phyloP scores from a whole-genome alignment of 805 yeast species.

The Metschnikowia aberdeeniae region DNA sequence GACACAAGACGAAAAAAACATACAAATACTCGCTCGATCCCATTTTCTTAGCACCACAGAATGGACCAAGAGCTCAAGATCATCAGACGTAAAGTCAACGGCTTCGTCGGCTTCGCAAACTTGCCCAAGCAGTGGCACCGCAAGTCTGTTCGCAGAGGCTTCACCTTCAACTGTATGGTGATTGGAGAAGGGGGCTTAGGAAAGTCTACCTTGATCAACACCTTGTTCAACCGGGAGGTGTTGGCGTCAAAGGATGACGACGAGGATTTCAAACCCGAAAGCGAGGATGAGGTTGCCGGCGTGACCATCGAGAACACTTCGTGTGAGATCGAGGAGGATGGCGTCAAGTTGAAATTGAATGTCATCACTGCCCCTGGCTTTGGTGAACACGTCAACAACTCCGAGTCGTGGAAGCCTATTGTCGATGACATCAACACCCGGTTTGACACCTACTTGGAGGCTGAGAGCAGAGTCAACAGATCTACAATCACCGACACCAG shows the following conservation, averaged over 20 bases:
- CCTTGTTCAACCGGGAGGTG: slow-evolving; percentile 59
- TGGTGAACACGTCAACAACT: slow-evolving; percentile 82
- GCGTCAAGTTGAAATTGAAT: slow-evolving; percentile 79
- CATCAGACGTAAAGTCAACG: slow-evolving; percentile 78
- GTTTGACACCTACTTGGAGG: slow-evolving; percentile 84
- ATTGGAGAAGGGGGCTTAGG: slow-evolving; percentile 94
- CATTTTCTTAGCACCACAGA: slow-evolving; percentile 1
- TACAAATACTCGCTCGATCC: slow-evolving; percentile 2
- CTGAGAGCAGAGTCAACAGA: slow-evolving; percentile 80
- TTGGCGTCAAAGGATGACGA: slow-evolving; percentile 15
- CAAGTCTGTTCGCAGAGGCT: slow-evolving; percentile 65
- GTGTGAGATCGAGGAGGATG: slow-evolving; percentile 74
- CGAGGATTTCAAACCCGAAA: slow-evolving; percentile 9
- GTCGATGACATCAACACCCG: slow-evolving; percentile 83
- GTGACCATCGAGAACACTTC: slow-evolving; percentile 27
- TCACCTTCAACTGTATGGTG: slow-evolving; percentile 80
- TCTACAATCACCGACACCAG: slow-evolving; percentile 70
- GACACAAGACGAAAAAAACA: slow-evolving; percentile 10
- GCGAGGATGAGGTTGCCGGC: slow-evolving; percentile 11
- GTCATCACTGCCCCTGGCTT: slow-evolving; percentile 91
- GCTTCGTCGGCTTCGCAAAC: slow-evolving; percentile 96
- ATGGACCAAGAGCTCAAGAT: slow-evolving; percentile 48
- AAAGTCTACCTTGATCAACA: slow-evolving; percentile 85
- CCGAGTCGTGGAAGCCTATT: slow-evolving; percentile 80
- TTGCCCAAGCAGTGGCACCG: slow-evolving; percentile 99